phyloP scores from a whole-genome alignment of 495 filamentous ascomycete species.

The Astrothelium macrocarpum region DNA sequence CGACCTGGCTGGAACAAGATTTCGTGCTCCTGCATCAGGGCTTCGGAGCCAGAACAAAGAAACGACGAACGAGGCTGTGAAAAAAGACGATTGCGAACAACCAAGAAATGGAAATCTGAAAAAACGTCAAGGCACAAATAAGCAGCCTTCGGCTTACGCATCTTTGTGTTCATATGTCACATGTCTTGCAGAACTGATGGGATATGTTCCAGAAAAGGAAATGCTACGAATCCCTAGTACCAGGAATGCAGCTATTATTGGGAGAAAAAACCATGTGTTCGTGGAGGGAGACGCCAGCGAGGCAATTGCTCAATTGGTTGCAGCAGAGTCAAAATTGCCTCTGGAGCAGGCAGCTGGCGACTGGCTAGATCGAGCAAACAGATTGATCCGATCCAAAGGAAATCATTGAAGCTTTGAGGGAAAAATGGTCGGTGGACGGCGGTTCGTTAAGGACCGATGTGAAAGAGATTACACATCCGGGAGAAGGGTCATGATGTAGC shows the following conservation, averaged over 20 bases:
- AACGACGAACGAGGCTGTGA: background rate
- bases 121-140: constrained; percentile 24
- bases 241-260: constrained; percentile 71
- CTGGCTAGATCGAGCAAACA: background rate
- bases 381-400: background rate
- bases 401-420: background rate
- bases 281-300: background rate
- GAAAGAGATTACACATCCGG: background rate
- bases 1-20: constrained; percentile 62
- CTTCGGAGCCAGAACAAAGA: background rate
- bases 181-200: constrained; percentile 55
- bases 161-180: constrained; percentile 63
- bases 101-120: constrained; percentile 8
- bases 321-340: background rate
- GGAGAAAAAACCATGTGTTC: constrained; percentile 25
- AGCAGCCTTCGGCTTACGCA: constrained; percentile 53
- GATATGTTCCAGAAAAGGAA: constrained; percentile 68
- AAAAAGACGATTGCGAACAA: background rate
- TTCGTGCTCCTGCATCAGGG: constrained; percentile 44
- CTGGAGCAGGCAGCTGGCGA: background rate
- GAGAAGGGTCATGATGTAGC: background rate
- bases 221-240: constrained; percentile 83
- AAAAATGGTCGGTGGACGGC: background rate
- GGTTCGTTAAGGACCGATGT: background rate
- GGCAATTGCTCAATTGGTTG: background rate